Evolutionary conservation across 1,284 basidiomycete species (phyloP), one percentile per base, ranked within the genome.

Genomic region (Pseudozyma sp.): DNA sequence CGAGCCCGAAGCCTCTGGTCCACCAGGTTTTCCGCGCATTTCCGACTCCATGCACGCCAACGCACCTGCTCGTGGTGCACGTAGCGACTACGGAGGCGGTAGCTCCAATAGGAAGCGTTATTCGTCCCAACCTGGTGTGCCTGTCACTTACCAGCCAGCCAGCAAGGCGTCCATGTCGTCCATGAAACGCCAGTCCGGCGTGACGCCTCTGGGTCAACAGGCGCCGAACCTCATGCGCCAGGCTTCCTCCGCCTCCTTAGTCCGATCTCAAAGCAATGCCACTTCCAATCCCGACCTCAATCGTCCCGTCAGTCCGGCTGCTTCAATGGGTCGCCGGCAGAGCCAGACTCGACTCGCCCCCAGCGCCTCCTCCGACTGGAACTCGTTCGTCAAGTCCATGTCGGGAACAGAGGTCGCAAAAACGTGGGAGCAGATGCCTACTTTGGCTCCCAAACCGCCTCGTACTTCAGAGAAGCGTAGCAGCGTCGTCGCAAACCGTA

Each of bases 341-440:
- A 64, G 49, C 37, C 63, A 47, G 5, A 53, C 42, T 29, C 62
- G 61, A 33, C 31, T n/a, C 35, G 49, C 57, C 14, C 46, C 52
- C 40, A 50, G 19, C 16, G 77, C 67, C 7, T 64, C 75, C 6
- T 57, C 62, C 31, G 79, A 81, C 49, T 81, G 80, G 80, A 76
- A 77, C 40, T 63, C 57, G 33, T 81, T 81, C 44, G 71, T 80
- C 46, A 66, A 75, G 30, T 69, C 67, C 63, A 81, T 81, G 80
- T 59, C 69, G 14, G 72, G 77, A 30, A 74, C 66, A 7, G 79
- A 80, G 19, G 63, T 75, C 14, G 71, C 80, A 17, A 71, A 79
- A 46, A 67, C 54, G 35, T 80, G 78, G 78, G 72, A 75, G 35
- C 61, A 49, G 49, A 71, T 74, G 62, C 72, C 65, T 5, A 69